Percentiles rank a stretch among this genome's conserved stretches.
Evolutionary conservation across 345 rosid genomes (phyloP).

Genomic region (Eutrema japonicum): DNA sequence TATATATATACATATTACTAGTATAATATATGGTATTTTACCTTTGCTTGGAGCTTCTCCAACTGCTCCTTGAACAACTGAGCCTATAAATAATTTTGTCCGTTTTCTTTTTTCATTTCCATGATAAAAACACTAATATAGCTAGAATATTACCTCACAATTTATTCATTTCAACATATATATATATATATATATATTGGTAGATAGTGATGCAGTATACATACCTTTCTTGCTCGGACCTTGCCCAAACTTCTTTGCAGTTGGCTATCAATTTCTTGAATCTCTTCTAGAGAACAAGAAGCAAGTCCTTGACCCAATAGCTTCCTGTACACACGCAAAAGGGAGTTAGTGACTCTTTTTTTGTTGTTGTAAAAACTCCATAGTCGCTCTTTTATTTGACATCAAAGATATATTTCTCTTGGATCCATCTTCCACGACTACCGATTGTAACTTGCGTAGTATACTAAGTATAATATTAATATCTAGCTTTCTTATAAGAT

Average conservation of each 20-base stretch:
- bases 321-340: conserved; percentile 48
- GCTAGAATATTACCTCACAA: neutral
- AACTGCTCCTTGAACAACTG: conserved; percentile 54
- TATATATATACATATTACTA: neutral
- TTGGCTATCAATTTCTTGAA: conserved; percentile 52
- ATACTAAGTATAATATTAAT: neutral
- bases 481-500: neutral
- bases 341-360: neutral
- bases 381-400: neutral
- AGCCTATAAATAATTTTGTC: conserved; percentile 46
- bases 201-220: neutral
- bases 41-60: conserved; percentile 58
- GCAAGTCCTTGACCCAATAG: conserved; percentile 59
- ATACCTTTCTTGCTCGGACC: conserved; percentile 73
- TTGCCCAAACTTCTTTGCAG: conserved; percentile 57
- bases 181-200: neutral
- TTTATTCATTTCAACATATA: neutral
- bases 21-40: conserved; percentile 28
- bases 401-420: conserved; percentile 4
- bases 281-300: conserved; percentile 55
- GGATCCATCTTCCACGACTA: neutral
- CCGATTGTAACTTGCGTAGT: neutral
- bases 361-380: neutral
- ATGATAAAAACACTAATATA: neutral
- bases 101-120: neutral